A percentile compares a stretch with the other conserved stretches of the same genome.
phyloP scores from a whole-genome alignment of 2,329 filamentous ascomycete genomes.

The Hypoxylon sp. region DNA sequence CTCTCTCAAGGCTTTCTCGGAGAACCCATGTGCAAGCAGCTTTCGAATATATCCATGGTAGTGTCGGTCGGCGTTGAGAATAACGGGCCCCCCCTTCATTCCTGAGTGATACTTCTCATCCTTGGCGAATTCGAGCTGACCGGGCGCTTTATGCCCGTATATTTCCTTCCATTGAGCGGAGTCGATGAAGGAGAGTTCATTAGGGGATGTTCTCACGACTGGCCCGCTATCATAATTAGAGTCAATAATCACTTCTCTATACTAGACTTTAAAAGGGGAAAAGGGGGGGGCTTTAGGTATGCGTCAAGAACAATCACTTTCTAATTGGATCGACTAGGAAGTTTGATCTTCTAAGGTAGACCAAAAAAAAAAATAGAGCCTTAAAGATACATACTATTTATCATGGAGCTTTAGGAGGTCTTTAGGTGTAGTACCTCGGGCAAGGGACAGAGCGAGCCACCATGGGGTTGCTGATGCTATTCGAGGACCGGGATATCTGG shows the following conservation, averaged over 20 bases:
- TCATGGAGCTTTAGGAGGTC: slow-evolving; percentile 30
- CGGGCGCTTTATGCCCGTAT: slow-evolving; percentile 21
- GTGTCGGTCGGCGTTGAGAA: slow-evolving; percentile 31
- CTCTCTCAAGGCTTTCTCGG: slow-evolving; percentile 31
- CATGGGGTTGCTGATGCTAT: slow-evolving; percentile 11
- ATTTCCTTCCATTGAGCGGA: slow-evolving; percentile 25
- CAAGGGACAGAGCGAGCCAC: slow-evolving; percentile 11
- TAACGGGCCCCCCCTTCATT: slow-evolving; percentile 9
- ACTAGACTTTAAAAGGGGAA: neutral
- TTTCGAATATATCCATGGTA: slow-evolving; percentile 32
- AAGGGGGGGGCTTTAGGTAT: neutral
- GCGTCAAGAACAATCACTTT: neutral
- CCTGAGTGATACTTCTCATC: slow-evolving; percentile 37
- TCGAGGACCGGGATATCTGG: slow-evolving; percentile 16
- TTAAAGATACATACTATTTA: slow-evolving; percentile 1
- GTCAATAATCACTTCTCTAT: neutral
- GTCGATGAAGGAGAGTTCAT: slow-evolving; percentile 33
- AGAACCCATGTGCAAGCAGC: slow-evolving; percentile 32
- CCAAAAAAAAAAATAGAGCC: neutral
- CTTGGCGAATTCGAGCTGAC: slow-evolving; percentile 25
- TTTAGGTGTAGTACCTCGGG: slow-evolving; percentile 6
- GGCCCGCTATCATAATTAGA: neutral
- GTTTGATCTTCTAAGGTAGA: neutral
- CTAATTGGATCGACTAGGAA: neutral
- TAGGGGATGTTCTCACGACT: slow-evolving; percentile 20